phyloP scores from a whole-genome alignment of 805 yeast species.

The Yarrowia sp. region DNA sequence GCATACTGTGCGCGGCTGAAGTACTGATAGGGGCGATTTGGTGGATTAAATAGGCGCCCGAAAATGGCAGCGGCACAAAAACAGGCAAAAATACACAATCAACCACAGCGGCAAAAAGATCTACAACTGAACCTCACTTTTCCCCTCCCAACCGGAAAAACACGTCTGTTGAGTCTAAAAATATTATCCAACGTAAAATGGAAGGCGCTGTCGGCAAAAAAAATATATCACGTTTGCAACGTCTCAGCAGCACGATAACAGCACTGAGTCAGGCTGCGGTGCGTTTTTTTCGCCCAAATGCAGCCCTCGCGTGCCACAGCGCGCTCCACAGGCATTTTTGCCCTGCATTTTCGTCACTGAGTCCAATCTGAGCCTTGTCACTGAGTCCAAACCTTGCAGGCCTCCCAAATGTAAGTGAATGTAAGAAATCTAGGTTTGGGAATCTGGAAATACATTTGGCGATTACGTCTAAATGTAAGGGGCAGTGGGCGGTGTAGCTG shows the following conservation, averaged over 20 bases:
- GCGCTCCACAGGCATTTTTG: neutral
- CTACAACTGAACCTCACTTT: too few relatives aligned
- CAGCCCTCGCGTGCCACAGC: neutral
- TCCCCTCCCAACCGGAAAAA: slow-evolving; percentile 19
- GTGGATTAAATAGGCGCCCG: too few relatives aligned
- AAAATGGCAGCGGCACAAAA: too few relatives aligned
- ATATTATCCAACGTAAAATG: neutral
- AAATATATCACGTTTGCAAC: neutral
- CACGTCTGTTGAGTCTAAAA: neutral
- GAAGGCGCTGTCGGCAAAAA: neutral
- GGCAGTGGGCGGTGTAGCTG: too few relatives aligned
- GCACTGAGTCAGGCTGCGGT: neutral
- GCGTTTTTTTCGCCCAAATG: too few relatives aligned
- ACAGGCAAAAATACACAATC: too few relatives aligned
- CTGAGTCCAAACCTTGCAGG: neutral
- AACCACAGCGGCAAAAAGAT: too few relatives aligned
- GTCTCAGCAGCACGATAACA: neutral
- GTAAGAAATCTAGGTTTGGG: slow-evolving; percentile 8
- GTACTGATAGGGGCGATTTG: neutral
- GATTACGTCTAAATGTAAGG: too few relatives aligned
- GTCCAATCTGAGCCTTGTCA: neutral
- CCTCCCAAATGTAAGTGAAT: neutral
- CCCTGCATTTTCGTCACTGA: slow-evolving; percentile 13
- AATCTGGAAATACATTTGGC: neutral
- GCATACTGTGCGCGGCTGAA: slow-evolving; percentile 16